Conservation (phyloP, 2,329 filamentous ascomycete species). For the Mycosphaerella sp. region DNA sequence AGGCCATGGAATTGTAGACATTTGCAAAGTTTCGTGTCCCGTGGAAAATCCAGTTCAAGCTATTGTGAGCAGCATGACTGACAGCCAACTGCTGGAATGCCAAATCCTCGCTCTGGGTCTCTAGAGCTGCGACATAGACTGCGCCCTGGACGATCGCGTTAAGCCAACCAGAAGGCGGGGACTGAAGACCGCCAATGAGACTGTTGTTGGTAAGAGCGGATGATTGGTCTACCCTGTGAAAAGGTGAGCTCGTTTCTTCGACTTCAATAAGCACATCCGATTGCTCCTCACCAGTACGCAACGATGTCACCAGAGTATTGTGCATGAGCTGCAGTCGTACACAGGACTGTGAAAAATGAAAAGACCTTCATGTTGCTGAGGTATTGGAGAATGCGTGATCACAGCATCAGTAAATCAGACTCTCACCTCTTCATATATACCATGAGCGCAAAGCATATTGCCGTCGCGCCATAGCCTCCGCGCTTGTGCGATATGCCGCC, state of each 20-base stretch:
- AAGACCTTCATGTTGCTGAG: constrained; percentile 1
- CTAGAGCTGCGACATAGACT: constrained; percentile 25
- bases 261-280: no score
- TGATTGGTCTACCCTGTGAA: constrained; percentile 1
- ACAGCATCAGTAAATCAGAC: not conserved
- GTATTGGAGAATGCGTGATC: not conserved
- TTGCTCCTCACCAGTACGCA: constrained; percentile 15
- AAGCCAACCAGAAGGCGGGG: constrained; percentile 29
- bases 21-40: constrained; percentile 28
- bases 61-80: constrained; percentile 30
- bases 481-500: not conserved
- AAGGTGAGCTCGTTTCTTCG: no score
- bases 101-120: constrained; percentile 21
- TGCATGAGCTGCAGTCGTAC: constrained; percentile 5
- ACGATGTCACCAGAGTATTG: constrained; percentile 14
- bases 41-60: constrained; percentile 29
- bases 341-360: constrained; percentile 10
- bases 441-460: not conserved
- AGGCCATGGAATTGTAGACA: constrained; percentile 4
- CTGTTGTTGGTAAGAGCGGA: constrained; percentile 24
- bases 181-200: constrained; percentile 26
- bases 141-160: constrained; percentile 28
- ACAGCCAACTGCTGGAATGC: constrained; percentile 31
- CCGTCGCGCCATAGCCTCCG: not conserved
- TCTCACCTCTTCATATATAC: not conserved